Percentiles rank a stretch among this genome's conserved stretches.
These are phyloP conservation scores for Apiospora hydei DNA, from an alignment of 2,329 filamentous ascomycete species.

Conservation along the genomic window DNA sequence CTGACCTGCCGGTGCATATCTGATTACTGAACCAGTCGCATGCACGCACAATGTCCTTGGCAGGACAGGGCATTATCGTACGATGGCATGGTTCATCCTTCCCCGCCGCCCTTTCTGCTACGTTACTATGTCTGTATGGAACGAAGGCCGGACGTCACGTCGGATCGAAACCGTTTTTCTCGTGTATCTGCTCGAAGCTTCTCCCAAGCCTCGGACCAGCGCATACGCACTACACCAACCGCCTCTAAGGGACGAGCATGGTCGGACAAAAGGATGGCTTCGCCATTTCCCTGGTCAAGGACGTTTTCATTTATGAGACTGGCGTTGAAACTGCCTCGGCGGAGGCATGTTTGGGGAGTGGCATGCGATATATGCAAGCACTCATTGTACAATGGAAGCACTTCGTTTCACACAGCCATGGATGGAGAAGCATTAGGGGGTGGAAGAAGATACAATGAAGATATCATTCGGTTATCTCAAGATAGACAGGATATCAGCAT, in stretches of 20 bases:
- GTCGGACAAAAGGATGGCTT: background rate
- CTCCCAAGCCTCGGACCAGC: too few species aligned
- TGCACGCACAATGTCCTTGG: background rate
- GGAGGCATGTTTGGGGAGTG: background rate
- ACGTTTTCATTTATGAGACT: background rate
- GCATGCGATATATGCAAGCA: background rate
- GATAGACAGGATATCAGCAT: background rate
- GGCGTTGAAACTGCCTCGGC: background rate
- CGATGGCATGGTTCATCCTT: background rate
- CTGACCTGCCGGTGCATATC: background rate
- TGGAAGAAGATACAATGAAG: background rate
- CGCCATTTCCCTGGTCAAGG: background rate
- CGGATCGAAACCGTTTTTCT: too few species aligned
- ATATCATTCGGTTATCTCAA: background rate
- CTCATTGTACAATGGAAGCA: background rate
- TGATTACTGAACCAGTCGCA: constrained; percentile 2
- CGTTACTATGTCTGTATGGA: background rate
- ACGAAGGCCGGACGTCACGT: background rate
- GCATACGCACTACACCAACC: background rate
- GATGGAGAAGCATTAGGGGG: background rate
- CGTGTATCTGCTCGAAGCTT: too few species aligned
- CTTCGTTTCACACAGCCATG: background rate
- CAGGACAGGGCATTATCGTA: background rate
- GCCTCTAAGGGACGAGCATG: background rate
- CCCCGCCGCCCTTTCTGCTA: background rate